These are phyloP conservation scores for Logfia minima DNA, from an alignment of 129 eudicot species.

Conservation along the genomic window DNA sequence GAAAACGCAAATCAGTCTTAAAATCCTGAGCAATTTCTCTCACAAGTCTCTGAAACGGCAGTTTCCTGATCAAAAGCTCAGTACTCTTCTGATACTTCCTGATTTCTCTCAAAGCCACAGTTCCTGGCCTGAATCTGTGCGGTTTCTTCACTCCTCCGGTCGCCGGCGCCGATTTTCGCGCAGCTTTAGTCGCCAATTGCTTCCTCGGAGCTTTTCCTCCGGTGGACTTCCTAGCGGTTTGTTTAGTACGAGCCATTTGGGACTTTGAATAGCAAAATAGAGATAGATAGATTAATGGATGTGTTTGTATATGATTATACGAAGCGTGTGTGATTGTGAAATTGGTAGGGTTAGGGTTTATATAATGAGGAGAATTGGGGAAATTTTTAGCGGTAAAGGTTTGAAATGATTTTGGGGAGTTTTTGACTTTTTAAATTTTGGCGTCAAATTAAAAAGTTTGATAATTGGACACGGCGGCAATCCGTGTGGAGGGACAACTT, in stretches of 20 bases:
- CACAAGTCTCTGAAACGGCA: slow-evolving; percentile 53
- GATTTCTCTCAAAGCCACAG: slow-evolving; percentile 50
- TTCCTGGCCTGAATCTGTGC: slow-evolving; percentile 54
- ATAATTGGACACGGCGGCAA: neutral
- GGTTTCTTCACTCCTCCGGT: slow-evolving; percentile 67
- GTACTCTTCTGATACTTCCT: slow-evolving; percentile 57
- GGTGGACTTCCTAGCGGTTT: slow-evolving; percentile 55
- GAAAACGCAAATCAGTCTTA: slow-evolving; percentile 49
- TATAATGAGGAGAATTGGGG: neutral
- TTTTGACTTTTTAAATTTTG: neutral
- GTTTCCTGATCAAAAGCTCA: slow-evolving; percentile 45
- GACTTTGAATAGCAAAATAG: neutral
- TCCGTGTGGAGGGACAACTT: neutral
- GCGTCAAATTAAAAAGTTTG: neutral
- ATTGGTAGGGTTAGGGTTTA: neutral
- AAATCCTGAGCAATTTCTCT: slow-evolving; percentile 60
- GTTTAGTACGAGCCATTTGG: slow-evolving; percentile 55
- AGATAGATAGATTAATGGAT: neutral
- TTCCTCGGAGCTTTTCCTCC: slow-evolving; percentile 59
- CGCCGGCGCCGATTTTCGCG: slow-evolving; percentile 56
- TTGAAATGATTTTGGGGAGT: neutral
- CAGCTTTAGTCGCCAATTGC: slow-evolving; percentile 52
- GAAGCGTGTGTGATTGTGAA: neutral
- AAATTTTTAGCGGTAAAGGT: neutral
- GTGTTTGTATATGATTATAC: neutral